Conservation (phyloP, 768 basidiomycete genomes). For the Pulveroboletus sp. region DNA sequence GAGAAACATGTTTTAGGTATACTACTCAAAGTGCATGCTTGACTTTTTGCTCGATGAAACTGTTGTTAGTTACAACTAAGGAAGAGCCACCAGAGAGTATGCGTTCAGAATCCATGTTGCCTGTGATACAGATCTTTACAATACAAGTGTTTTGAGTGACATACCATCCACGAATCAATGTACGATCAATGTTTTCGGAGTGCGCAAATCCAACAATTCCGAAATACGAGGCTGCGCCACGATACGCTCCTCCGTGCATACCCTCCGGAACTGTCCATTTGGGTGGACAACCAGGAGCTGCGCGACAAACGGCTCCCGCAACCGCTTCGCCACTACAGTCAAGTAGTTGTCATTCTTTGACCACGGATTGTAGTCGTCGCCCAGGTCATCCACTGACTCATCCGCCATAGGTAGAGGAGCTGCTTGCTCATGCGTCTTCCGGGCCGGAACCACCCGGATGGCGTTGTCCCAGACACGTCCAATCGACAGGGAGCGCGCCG, state of each 20-base stretch:
- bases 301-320: conserved; percentile 22
- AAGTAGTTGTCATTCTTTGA: conserved; percentile 12
- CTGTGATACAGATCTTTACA: too few relatives aligned
- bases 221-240: conserved; percentile 12
- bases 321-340: conserved; percentile 5
- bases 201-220: conserved; percentile 16
- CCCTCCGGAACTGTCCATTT: conserved; percentile 17
- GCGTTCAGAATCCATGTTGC: background rate
- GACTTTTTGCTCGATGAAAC: background rate
- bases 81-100: background rate
- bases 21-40: too few relatives aligned
- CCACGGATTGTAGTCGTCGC: conserved; percentile 14
- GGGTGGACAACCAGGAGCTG: conserved; percentile 23
- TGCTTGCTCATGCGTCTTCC: background rate
- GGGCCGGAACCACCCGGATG: conserved; percentile 6
- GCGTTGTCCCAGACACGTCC: conserved; percentile 26
- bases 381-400: background rate
- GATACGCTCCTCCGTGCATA: conserved; percentile 24
- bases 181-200: conserved; percentile 21
- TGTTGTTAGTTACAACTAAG: background rate
- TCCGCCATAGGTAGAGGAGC: background rate
- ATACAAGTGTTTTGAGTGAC: too few relatives aligned
- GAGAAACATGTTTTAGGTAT: background rate
- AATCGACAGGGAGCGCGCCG: conserved; percentile 13
- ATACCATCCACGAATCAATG: conserved; percentile 10